Base-by-base conservation (phyloP, 2,329 filamentous ascomycete genomes). In the Xylaria sp. region DNA sequence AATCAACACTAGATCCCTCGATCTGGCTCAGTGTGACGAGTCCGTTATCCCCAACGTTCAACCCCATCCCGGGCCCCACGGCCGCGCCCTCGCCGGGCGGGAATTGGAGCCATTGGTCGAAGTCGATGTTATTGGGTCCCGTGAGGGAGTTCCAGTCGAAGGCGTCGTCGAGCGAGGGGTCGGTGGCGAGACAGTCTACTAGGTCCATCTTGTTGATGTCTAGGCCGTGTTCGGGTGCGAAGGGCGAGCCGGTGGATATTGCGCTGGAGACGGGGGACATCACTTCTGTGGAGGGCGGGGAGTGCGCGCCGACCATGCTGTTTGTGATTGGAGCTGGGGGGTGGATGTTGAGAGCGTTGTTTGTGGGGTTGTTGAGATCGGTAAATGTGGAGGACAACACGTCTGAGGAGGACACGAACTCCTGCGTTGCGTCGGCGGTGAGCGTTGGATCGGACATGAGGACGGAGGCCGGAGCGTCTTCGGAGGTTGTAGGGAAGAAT, bases 71-170 rank as follows among this genome's bases (percentile, higher is more conserved):
- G 9, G 61, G 56, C 10, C 57, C 61, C 2, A 62, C 56, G 13
- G 62, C 57, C 9, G 75, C 74, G 5, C 76, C 78, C 54, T 83
- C 81, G 1, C 76, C 76, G 4, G 62, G 60, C 13, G 81, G 81
- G 62, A 83, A 85, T 60, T 84, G 79, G 19, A 85, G 74, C 80
- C 81, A 85, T 65, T 84, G 80, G 59, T 83, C 81, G 56, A 84
- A 81, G 58, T 85, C 81, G 60, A 84, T 78, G 61, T 82, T 78
- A 61, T 82, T 81, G 7, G 79, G 78, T 4, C 77, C 79, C 13
- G 79, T 74, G 3, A 82, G 73, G 18, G 78, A 77, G 63, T 80
- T 79, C 80, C 80, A 83, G 63, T 83, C 80, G 58, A 83, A 80
- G 55, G 79, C 79, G 51, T 78, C 78, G 66, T 59, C 50, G 3